A percentile compares a stretch with the other conserved stretches of the same genome.
These are phyloP conservation scores for Aureobasidium sp. DNA, from an alignment of 2,329 filamentous ascomycete species.

Conservation along the genomic window DNA sequence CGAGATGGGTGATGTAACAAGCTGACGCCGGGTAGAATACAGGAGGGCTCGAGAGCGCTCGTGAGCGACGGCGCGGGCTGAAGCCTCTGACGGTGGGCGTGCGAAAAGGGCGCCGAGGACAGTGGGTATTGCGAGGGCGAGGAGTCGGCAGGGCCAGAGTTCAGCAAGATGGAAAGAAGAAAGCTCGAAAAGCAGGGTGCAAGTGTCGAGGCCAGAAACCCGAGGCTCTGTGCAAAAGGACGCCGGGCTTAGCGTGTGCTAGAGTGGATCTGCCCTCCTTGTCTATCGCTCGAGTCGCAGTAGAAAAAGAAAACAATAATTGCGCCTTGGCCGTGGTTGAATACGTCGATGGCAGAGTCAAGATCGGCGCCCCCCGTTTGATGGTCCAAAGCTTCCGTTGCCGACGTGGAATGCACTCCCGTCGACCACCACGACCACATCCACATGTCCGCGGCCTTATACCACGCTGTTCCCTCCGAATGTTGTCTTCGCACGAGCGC, in stretches of 20 bases:
- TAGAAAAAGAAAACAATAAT: slow-evolving; percentile 5
- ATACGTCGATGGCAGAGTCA: slow-evolving; percentile 1
- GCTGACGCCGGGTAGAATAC: not conserved
- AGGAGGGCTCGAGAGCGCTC: not conserved
- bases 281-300: not conserved
- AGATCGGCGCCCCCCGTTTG: not conserved
- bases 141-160: not conserved
- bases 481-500: not conserved
- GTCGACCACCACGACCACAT: slow-evolving; percentile 4
- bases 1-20: slow-evolving; percentile 4
- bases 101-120: not conserved
- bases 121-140: not conserved
- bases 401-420: slow-evolving; percentile 13
- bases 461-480: slow-evolving; percentile 11
- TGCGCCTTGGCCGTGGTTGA: not conserved
- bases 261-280: slow-evolving; percentile 8
- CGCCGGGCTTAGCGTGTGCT: not conserved
- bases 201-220: not conserved
- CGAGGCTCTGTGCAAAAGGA: slow-evolving; percentile 11
- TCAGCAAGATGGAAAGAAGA: not conserved
- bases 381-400: not conserved
- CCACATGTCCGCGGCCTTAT: slow-evolving; percentile 11
- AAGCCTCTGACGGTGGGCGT: not conserved
- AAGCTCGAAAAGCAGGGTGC: slow-evolving; percentile 10
- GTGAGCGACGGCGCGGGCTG: not conserved